A percentile compares a stretch with the other conserved stretches of the same genome.
Evolutionary conservation across 2,329 filamentous ascomycete species (phyloP).

Genomic region (Aspergillus thermomutatus): DNA sequence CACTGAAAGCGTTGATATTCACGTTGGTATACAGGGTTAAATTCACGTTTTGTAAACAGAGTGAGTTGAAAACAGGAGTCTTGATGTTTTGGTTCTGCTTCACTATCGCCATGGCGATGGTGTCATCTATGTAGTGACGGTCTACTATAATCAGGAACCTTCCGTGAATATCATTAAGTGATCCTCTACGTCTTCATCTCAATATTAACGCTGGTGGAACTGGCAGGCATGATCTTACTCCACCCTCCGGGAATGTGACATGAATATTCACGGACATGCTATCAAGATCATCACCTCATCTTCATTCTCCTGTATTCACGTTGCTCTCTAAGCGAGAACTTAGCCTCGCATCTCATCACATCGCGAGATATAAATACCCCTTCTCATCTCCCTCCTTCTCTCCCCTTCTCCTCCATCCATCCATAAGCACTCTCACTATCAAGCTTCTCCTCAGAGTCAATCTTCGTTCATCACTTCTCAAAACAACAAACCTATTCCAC

Average conservation of each 20-base stretch:
- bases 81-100: no score
- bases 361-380: neutral
- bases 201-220: neutral
- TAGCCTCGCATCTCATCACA: neutral
- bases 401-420: no score
- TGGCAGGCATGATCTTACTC: neutral
- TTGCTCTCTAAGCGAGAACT: neutral
- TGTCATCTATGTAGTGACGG: neutral
- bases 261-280: neutral
- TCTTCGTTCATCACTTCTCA: neutral
- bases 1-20: neutral
- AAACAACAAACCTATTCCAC: neutral
- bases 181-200: neutral
- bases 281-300: neutral
- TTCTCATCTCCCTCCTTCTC: neutral
- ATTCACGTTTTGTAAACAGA: no score
- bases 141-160: neutral
- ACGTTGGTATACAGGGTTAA: no score
- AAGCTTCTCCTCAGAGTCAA: neutral
- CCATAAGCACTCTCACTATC: neutral
- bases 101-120: rapidly evolving
- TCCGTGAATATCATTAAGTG: neutral
- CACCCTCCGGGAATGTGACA: neutral
- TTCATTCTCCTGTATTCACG: neutral
- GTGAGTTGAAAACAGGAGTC: no score